Conservation (phyloP, 2,329 filamentous ascomycete genomes). For the Myriangium duriaei region DNA sequence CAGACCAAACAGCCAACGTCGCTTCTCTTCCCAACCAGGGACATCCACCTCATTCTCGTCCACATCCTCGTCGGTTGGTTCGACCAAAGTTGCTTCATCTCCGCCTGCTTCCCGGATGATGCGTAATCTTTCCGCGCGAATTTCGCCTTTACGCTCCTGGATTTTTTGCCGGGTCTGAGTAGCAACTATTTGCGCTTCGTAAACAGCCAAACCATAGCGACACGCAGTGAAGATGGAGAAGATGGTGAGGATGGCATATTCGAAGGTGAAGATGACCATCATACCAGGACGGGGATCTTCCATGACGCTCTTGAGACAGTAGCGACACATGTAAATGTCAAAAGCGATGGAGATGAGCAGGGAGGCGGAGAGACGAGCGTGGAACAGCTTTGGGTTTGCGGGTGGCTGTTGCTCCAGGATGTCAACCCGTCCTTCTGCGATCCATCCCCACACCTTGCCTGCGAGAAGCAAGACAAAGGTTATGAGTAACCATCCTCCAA, state of each 20-base stretch:
- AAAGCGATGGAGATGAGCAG: constrained; percentile 68
- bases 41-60: constrained; percentile 93
- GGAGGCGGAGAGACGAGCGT: constrained; percentile 66
- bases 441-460: constrained; percentile 98
- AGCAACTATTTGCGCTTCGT: constrained; percentile 63
- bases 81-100: constrained; percentile 23
- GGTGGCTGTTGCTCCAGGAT: constrained; percentile 91
- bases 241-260: constrained; percentile 79
- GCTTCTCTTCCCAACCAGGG: constrained; percentile 91
- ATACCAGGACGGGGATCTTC: constrained; percentile 86
- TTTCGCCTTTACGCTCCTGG: constrained; percentile 54
- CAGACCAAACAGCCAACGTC: constrained; percentile 78
- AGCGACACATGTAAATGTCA: constrained; percentile 66
- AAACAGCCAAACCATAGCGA: constrained; percentile 66
- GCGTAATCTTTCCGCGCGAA: constrained; percentile 41
- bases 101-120: constrained; percentile 24
- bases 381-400: constrained; percentile 76
- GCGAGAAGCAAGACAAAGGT: constrained; percentile 93
- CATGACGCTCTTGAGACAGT: constrained; percentile 71
- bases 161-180: constrained; percentile 61
- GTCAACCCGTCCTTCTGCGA: constrained; percentile 87
- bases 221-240: constrained; percentile 66
- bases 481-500: constrained; percentile 85
- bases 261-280: constrained; percentile 99
- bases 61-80: constrained; percentile 57